Evolutionary conservation across 768 basidiomycete genomes (phyloP).

Genomic region (Tephrocybe sp.): DNA sequence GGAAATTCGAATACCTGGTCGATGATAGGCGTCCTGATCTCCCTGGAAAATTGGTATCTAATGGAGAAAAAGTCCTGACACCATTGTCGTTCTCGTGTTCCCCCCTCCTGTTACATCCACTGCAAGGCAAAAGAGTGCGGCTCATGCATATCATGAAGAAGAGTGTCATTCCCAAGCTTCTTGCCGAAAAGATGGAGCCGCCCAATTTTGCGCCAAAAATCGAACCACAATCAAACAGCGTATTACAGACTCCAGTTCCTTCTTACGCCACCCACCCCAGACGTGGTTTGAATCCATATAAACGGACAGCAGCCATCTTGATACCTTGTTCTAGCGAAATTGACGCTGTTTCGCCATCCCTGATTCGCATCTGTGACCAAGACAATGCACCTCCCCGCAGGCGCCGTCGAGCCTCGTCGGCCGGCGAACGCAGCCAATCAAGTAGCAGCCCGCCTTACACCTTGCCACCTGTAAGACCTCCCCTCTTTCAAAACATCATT

Average conservation of each 20-base stretch:
- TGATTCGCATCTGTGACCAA: neutral
- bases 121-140: slow-evolving; percentile 63
- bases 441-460: neutral
- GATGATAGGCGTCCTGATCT: slow-evolving; percentile 50
- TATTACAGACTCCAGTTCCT: neutral
- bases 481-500: slow-evolving; percentile 21
- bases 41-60: slow-evolving; percentile 42
- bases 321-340: slow-evolving; percentile 12
- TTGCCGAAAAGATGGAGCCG: slow-evolving; percentile 58
- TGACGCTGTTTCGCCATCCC: neutral
- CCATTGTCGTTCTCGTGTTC: slow-evolving; percentile 77
- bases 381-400: neutral
- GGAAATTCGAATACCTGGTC: slow-evolving; percentile 82
- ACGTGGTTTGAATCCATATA: slow-evolving; percentile 24
- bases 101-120: slow-evolving; percentile 59
- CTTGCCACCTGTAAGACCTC: neutral
- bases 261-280: neutral
- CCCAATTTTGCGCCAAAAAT: slow-evolving; percentile 22
- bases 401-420: slow-evolving; percentile 46
- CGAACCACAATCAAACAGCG: neutral
- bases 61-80: slow-evolving; percentile 70
- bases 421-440: slow-evolving; percentile 32
- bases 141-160: slow-evolving; percentile 75
- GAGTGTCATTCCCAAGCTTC: slow-evolving; percentile 60
- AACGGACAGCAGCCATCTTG: slow-evolving; percentile 26